A percentile compares a stretch with the other conserved stretches of the same genome.
Evolutionary conservation across 306 rosid species (phyloP).

Genomic region (Cucurbita ficifolia): DNA sequence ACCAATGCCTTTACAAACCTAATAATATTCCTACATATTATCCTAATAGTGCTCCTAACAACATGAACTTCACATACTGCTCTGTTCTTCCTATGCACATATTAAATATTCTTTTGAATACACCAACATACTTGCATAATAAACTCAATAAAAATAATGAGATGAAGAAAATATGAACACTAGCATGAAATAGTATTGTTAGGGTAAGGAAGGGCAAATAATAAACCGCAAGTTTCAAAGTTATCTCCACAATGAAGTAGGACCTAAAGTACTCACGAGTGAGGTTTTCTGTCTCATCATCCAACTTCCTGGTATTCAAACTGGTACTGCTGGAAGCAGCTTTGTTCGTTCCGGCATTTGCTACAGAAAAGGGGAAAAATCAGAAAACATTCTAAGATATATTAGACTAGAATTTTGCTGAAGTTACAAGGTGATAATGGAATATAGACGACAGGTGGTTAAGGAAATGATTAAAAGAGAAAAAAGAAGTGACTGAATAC

Average conservation of each 20-base stretch:
- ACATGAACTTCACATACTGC: not conserved
- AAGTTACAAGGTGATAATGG: too few species aligned
- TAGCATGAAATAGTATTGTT: not conserved
- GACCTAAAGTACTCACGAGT: constrained; percentile 39
- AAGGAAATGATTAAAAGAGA: too few species aligned
- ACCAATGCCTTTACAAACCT: too few species aligned
- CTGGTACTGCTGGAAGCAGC: constrained; percentile 77
- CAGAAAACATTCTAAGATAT: not conserved
- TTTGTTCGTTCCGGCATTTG: constrained; percentile 63
- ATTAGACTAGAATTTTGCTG: too few species aligned
- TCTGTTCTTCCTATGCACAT: not conserved
- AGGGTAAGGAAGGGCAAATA: not conserved
- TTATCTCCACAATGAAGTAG: not conserved
- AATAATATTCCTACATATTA: not conserved
- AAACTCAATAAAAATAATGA: not conserved
- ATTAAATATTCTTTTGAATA: not conserved
- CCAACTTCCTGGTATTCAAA: constrained; percentile 75
- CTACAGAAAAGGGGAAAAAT: constrained; percentile 16
- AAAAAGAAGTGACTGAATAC: too few species aligned
- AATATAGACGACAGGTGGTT: too few species aligned
- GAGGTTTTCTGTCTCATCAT: constrained; percentile 73
- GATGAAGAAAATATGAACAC: not conserved
- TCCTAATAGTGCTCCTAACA: not conserved
- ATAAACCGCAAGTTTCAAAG: not conserved
- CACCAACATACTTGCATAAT: not conserved